Base-by-base conservation (phyloP, 1,284 basidiomycete genomes). In the Gymnopus androsaceus region DNA sequence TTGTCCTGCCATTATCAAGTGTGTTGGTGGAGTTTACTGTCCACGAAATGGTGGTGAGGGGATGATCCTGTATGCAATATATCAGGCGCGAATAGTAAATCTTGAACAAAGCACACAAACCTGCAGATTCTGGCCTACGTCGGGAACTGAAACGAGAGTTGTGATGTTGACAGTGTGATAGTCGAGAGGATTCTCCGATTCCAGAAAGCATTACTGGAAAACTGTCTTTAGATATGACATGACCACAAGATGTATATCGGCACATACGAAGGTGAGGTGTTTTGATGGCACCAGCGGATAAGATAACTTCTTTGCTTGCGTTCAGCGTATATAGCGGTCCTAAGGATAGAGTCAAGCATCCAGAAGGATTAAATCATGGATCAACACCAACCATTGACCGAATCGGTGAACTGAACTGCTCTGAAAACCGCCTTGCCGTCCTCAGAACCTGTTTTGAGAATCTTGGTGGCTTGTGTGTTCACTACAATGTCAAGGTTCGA, bases 401-500 rank as follows among this genome's bases (percentile, higher is more conserved):
- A 46, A 46, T 21, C 27, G 23, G 44, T 8, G 9, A 27, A 17
- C 19, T 17, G 9, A 28, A 46, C 44, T 30, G 3, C 44, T 30
- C 15, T 17, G 4, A 31, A 14, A 27, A 46, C 14, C 15, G 44
- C 9, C 5, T 7, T 7, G 44, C 25, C 19, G n/a, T 19, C 23
- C 15, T 12, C 25, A 6, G 15, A 46, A 60, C 62, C 56, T 4
- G 57, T 25, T 12, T 36, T 15, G 11, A 77, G 23, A 1, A 81
- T 56, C 38, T 70, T 69, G 1, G 70, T 74, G 5, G 75, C 78
- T 23, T 70, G 71, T 2, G 75, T 70, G 45, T 77, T 69, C 21
- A 78, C 57, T 1, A 79, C 64, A 28, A 81, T 67, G 51, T 76
- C 72, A 3, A 81, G 57, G 59, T 80, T 81, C 4, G 67, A 58